These are phyloP conservation scores for Carex myosuroides DNA, from an alignment of 176 grass and related monocot genomes.

Conservation along the genomic window DNA sequence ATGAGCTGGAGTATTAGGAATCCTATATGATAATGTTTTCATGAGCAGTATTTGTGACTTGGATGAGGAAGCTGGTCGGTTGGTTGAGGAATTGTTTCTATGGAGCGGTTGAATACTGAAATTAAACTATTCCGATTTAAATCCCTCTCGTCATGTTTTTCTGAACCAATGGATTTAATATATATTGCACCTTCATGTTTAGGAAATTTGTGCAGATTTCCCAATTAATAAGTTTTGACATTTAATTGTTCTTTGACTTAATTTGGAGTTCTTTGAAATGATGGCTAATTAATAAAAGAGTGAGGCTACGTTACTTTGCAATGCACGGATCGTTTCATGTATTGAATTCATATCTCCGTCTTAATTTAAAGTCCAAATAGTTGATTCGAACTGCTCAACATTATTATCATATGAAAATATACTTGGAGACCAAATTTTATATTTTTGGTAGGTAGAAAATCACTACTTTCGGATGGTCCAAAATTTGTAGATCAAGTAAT, in stretches of 20 bases:
- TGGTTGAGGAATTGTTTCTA: constrained; percentile 4
- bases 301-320: no score
- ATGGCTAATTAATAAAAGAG: background rate
- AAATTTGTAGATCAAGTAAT: no score
- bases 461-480: no score
- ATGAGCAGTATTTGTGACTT: constrained; percentile 1
- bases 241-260: background rate
- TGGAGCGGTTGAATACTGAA: background rate
- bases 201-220: background rate
- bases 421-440: no score
- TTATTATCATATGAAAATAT: no score
- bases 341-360: no score
- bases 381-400: no score
- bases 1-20: background rate
- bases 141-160: constrained; percentile 9
- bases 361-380: no score
- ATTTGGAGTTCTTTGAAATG: background rate
- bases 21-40: background rate
- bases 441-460: no score
- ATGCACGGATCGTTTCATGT: no score
- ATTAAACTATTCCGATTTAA: constrained; percentile 5
- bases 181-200: background rate
- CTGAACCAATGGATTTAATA: background rate
- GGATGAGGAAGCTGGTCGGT: constrained; percentile 20
- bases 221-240: background rate